Evolutionary conservation across 1,284 basidiomycete genomes (phyloP).

Genomic region (Boletus sp.): DNA sequence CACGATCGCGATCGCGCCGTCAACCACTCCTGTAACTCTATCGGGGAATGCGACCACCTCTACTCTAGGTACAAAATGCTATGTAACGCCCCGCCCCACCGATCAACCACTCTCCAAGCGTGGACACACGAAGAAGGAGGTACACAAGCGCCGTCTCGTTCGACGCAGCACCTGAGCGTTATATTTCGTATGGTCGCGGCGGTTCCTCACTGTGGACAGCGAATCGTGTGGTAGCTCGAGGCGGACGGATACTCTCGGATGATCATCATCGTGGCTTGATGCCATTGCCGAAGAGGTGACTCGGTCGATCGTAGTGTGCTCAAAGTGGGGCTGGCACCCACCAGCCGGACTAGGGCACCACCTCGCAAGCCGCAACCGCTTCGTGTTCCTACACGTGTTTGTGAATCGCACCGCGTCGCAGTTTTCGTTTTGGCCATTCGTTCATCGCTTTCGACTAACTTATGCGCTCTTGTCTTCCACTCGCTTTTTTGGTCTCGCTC

Average conservation of each 20-base stretch:
- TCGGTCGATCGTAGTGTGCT: background rate
- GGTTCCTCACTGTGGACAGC: background rate
- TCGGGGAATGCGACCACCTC: conserved; percentile 6
- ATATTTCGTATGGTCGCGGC: background rate
- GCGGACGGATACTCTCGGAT: background rate
- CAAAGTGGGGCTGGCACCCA: conserved; percentile 12
- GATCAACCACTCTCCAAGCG: conserved; percentile 20
- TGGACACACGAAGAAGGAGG: conserved; percentile 9
- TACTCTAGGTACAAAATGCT: conserved; percentile 16
- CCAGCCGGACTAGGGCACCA: conserved; percentile 4
- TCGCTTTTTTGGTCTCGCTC: conserved; percentile 5
- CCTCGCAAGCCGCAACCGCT: too few relatives aligned
- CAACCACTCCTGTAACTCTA: conserved; percentile 3
- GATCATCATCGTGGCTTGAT: conserved; percentile 11
- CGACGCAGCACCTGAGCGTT: conserved; percentile 15
- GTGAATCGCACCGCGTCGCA: background rate
- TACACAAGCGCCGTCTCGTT: conserved; percentile 28
- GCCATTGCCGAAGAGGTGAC: conserved; percentile 5
- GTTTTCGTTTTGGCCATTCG: too few relatives aligned
- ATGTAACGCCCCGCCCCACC: conserved; percentile 16
- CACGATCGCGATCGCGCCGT: background rate
- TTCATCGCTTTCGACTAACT: conserved; percentile 15
- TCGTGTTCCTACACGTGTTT: too few relatives aligned
- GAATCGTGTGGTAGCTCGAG: background rate
- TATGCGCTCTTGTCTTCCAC: conserved; percentile 8